Evolutionary conservation across 1,284 basidiomycete species (phyloP).

Genomic region (Ganoderma sinense): DNA sequence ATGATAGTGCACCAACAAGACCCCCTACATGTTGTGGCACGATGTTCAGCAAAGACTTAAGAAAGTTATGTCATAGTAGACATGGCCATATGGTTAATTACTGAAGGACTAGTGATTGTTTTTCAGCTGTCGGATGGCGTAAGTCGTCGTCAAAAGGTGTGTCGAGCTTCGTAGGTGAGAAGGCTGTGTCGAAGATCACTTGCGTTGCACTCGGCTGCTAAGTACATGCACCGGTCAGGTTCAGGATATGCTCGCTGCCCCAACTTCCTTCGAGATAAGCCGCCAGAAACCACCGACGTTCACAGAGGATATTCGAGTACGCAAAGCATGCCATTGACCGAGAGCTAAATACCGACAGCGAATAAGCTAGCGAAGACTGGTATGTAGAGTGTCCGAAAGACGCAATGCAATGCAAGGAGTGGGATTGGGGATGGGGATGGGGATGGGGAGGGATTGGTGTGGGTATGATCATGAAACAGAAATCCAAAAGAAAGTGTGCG

Average conservation of each 20-base stretch:
- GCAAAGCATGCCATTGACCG: conserved; percentile 1
- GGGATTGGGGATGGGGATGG: background rate
- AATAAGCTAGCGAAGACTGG: background rate
- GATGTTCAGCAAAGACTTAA: too few species aligned
- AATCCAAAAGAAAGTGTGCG: background rate
- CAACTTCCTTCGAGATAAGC: background rate
- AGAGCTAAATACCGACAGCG: conserved; percentile 2
- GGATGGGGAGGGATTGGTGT: background rate
- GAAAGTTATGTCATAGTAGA: too few species aligned
- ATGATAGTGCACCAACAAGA: too few species aligned
- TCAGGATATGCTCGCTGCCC: background rate
- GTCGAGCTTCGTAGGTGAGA: too few species aligned
- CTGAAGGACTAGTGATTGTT: too few species aligned
- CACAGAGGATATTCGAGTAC: background rate
- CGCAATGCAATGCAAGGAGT: background rate
- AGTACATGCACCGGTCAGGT: background rate
- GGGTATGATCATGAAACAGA: background rate
- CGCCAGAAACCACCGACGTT: background rate
- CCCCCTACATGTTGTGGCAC: too few species aligned
- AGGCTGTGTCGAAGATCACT: too few species aligned
- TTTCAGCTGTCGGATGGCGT: too few species aligned
- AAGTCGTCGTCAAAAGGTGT: too few species aligned
- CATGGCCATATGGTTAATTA: too few species aligned
- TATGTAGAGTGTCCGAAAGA: background rate
- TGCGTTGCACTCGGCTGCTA: too few species aligned